phyloP scores from a whole-genome alignment of 75 land plant species.

The Isoetes taiwanensis region DNA sequence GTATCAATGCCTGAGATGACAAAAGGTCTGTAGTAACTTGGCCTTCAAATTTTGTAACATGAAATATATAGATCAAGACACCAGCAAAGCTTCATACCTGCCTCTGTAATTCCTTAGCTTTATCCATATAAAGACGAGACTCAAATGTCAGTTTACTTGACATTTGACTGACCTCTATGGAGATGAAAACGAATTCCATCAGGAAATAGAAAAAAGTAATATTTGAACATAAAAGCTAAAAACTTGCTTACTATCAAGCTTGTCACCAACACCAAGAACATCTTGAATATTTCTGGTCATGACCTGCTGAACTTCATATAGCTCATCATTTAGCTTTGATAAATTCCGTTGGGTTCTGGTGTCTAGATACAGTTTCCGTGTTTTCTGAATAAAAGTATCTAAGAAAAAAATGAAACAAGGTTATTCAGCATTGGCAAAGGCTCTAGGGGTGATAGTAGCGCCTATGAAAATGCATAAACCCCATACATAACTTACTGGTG shows the following conservation, averaged over 20 bases:
- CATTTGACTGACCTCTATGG: slow-evolving; percentile 98
- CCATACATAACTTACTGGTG: too few relatives aligned
- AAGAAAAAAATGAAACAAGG: background rate
- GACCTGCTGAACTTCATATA: slow-evolving; percentile 17
- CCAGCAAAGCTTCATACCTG: slow-evolving; percentile 49
- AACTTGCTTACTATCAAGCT: background rate
- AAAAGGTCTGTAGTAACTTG: too few relatives aligned
- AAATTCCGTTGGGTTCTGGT: slow-evolving; percentile 38
- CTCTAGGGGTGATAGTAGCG: too few relatives aligned
- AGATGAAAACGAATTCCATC: too few relatives aligned
- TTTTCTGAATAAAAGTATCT: slow-evolving; percentile 24
- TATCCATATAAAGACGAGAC: slow-evolving; percentile 83
- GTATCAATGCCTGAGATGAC: slow-evolving; percentile 64
- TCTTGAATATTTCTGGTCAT: slow-evolving; percentile 9
- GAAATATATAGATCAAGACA: too few relatives aligned
- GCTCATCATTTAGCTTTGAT: slow-evolving; percentile 21
- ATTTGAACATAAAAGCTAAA: background rate
- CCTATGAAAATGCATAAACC: too few relatives aligned
- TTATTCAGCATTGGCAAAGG: too few relatives aligned
- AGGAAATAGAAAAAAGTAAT: background rate
- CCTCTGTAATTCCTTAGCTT: slow-evolving; percentile 82
- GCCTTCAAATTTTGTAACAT: too few relatives aligned
- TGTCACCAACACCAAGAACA: background rate
- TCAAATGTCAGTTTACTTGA: slow-evolving; percentile 82
- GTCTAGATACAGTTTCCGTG: slow-evolving; percentile 31